These are phyloP conservation scores for Fagus sylvatica DNA, from an alignment of 306 rosid species.

Conservation along the genomic window DNA sequence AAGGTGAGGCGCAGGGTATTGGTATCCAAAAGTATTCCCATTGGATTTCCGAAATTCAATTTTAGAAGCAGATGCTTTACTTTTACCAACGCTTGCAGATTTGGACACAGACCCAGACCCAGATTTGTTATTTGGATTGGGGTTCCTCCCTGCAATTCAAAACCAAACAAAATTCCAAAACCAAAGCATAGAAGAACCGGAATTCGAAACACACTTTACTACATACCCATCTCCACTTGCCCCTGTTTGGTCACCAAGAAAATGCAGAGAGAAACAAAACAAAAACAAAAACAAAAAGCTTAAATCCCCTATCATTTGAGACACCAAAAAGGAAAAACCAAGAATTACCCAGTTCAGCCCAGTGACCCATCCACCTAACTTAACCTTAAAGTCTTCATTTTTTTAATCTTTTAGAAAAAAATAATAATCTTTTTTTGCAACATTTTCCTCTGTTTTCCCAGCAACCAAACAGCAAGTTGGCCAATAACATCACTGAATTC, in stretches of 20 bases:
- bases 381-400: neutral
- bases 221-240: neutral
- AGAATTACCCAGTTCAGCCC: neutral
- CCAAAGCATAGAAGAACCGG: constrained; percentile 13
- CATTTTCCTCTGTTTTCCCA: neutral
- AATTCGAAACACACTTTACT: neutral
- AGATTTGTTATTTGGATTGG: constrained; percentile 34
- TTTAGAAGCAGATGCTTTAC: constrained; percentile 50
- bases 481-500: neutral
- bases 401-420: neutral
- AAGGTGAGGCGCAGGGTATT: constrained; percentile 50
- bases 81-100: constrained; percentile 39
- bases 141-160: constrained; percentile 58
- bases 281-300: neutral
- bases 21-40: constrained; percentile 55
- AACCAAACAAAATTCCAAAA: constrained; percentile 26
- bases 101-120: constrained; percentile 31
- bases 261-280: neutral
- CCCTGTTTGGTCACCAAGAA: constrained; percentile 15
- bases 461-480: constrained; percentile 13
- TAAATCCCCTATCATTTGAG: neutral
- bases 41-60: constrained; percentile 22
- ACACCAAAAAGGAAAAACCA: neutral
- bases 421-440: neutral
- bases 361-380: neutral